Percentiles rank a stretch among this genome's conserved stretches.
phyloP scores from a whole-genome alignment of 139 green algal species.

The Volvox reticuliferus region DNA sequence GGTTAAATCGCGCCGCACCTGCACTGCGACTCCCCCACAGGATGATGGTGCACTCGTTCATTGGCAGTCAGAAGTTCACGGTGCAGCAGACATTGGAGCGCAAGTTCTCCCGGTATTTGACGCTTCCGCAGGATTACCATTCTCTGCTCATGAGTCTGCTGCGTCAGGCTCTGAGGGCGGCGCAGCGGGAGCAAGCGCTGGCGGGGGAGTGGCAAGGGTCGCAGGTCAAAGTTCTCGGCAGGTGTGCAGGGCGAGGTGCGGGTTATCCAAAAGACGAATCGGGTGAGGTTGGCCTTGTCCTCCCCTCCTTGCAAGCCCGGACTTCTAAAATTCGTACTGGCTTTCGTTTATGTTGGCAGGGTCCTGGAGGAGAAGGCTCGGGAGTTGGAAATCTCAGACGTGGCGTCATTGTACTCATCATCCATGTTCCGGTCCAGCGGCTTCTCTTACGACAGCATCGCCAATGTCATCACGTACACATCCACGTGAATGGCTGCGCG shows the following conservation, averaged over 20 bases:
- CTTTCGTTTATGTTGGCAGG: conserved; percentile 34
- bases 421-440: conserved; percentile 67
- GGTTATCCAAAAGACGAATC: too few relatives aligned
- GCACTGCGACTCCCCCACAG: conserved; percentile 49
- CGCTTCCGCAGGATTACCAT: conserved; percentile 59
- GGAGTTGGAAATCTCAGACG: conserved; percentile 89
- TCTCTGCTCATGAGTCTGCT: conserved; percentile 77
- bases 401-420: conserved; percentile 80
- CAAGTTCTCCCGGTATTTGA: conserved; percentile 72
- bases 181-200: conserved; percentile 38
- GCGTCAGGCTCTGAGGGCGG: conserved; percentile 75
- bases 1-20: too few relatives aligned
- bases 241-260: not conserved
- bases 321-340: too few relatives aligned
- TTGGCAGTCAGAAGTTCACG: conserved; percentile 95
- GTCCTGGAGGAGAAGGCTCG: conserved; percentile 84
- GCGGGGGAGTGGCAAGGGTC: not conserved
- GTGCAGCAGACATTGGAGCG: conserved; percentile 91
- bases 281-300: too few relatives aligned
- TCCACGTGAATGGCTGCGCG: not conserved
- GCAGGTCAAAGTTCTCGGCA: conserved; percentile 35
- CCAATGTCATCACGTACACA: conserved; percentile 82
- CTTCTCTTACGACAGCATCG: conserved; percentile 66
- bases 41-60: conserved; percentile 96
- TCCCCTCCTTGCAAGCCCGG: too few relatives aligned